Percentiles rank a stretch among this genome's conserved stretches.
Evolutionary conservation across 768 basidiomycete genomes (phyloP).

Genomic region (Suillus bovinus): DNA sequence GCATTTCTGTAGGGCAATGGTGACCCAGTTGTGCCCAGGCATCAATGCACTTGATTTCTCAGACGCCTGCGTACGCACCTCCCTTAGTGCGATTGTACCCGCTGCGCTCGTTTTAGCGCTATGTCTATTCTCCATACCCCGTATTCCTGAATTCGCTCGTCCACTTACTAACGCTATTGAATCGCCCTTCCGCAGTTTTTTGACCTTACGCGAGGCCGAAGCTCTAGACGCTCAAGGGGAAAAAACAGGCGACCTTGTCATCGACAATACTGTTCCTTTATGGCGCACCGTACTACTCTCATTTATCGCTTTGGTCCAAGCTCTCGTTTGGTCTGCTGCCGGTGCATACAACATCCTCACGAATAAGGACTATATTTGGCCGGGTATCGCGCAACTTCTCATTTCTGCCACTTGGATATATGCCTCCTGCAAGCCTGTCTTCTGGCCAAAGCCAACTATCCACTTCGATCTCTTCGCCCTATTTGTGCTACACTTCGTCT

Average conservation of each 20-base stretch:
- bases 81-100: constrained; percentile 54
- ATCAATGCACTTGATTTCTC: constrained; percentile 38
- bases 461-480: constrained; percentile 65
- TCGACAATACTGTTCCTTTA: constrained; percentile 37
- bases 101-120: constrained; percentile 46
- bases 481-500: constrained; percentile 49
- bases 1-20: background rate
- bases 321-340: constrained; percentile 57
- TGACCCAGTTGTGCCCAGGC: constrained; percentile 14
- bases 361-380: constrained; percentile 35
- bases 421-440: constrained; percentile 54
- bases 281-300: constrained; percentile 65
- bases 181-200: constrained; percentile 37
- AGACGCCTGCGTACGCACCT: constrained; percentile 46
- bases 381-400: constrained; percentile 43
- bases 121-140: constrained; percentile 38
- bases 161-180: constrained; percentile 21
- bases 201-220: constrained; percentile 59
- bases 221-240: constrained; percentile 35
- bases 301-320: constrained; percentile 54
- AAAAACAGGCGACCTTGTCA: background rate
- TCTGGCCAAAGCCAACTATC: constrained; percentile 53
- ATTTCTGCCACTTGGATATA: constrained; percentile 67
- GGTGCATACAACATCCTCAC: constrained; percentile 54
- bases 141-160: constrained; percentile 23